Evolutionary conservation across 2,329 filamentous ascomycete species (phyloP).

Genomic region (Aureobasidium sp.): DNA sequence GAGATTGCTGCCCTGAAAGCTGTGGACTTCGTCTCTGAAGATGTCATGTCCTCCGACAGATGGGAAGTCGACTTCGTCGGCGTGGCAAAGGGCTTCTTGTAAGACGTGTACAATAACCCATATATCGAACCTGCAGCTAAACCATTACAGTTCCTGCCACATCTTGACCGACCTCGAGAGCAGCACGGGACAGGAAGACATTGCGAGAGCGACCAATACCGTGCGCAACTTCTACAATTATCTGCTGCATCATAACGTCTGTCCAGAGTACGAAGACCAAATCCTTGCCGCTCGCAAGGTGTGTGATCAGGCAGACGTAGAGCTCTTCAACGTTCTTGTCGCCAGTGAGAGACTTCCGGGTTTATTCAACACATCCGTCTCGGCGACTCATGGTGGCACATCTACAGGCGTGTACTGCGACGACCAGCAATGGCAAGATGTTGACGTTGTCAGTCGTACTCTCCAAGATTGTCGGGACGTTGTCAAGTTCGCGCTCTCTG

Average conservation of each 20-base stretch:
- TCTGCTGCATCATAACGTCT: slow-evolving; percentile 75
- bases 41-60: slow-evolving; percentile 39
- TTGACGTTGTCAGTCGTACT: slow-evolving; percentile 33
- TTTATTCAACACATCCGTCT: slow-evolving; percentile 67
- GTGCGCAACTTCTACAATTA: slow-evolving; percentile 87
- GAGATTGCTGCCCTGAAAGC: slow-evolving; percentile 60
- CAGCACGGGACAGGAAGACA: background rate
- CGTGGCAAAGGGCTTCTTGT: slow-evolving; percentile 74
- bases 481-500: slow-evolving; percentile 45
- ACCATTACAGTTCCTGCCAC: background rate
- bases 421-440: slow-evolving; percentile 36
- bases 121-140: background rate
- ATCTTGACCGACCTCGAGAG: slow-evolving; percentile 1
- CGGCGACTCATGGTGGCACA: slow-evolving; percentile 57
- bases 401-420: slow-evolving; percentile 39
- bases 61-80: slow-evolving; percentile 77
- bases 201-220: slow-evolving; percentile 48
- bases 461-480: slow-evolving; percentile 43
- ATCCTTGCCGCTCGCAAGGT: slow-evolving; percentile 59
- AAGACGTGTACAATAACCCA: slow-evolving; percentile 29
- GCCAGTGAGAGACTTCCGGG: slow-evolving; percentile 58
- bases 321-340: slow-evolving; percentile 55
- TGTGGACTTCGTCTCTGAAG: slow-evolving; percentile 46
- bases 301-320: slow-evolving; percentile 59
- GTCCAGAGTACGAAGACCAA: slow-evolving; percentile 67